phyloP scores from a whole-genome alignment of 306 rosid species.

The Inga laurina region DNA sequence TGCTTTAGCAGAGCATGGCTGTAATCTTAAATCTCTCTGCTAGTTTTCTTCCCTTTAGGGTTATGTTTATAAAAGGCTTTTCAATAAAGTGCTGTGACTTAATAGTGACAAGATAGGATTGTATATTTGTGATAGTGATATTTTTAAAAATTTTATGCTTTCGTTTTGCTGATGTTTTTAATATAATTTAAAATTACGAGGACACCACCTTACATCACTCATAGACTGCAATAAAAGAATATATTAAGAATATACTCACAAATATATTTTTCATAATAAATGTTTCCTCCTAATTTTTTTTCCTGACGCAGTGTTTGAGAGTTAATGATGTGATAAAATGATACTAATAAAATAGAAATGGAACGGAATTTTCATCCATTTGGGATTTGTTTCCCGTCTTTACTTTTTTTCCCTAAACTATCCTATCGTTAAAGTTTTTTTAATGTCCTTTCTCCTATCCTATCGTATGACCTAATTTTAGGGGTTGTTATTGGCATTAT shows the following conservation, averaged over 20 bases:
- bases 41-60: background rate
- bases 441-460: no score
- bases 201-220: background rate
- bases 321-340: background rate
- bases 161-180: background rate
- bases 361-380: background rate
- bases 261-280: no score
- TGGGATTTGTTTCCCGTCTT: no score
- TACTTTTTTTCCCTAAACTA: no score
- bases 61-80: background rate
- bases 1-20: conserved; percentile 5
- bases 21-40: background rate
- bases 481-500: rapidly evolving
- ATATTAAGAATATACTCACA: no score
- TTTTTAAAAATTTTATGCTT: background rate
- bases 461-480: no score
- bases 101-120: background rate
- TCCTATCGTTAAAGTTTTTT: no score
- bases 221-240: background rate
- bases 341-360: no score
- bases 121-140: background rate
- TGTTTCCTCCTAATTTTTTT: background rate
- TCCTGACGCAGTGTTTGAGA: background rate
- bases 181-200: no score
- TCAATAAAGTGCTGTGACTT: background rate